A percentile compares a stretch with the other conserved stretches of the same genome.
phyloP scores from a whole-genome alignment of 1,284 basidiomycete genomes.

The Ganoderma resinaceum region DNA sequence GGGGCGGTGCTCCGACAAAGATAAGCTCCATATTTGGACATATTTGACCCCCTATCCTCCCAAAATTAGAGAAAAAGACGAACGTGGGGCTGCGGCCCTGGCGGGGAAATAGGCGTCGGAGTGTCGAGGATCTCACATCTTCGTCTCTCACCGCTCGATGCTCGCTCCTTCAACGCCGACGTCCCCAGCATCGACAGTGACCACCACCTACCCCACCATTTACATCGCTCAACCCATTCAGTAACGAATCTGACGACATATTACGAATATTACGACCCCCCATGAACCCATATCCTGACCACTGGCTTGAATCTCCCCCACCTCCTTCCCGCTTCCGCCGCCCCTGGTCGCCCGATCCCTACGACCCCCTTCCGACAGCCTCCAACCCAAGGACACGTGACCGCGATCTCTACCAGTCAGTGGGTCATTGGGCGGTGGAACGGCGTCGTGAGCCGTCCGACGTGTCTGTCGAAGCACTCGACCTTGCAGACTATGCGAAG shows the following conservation, averaged over 20 bases:
- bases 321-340: constrained; percentile 55
- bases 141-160: constrained; percentile 22
- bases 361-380: constrained; percentile 55
- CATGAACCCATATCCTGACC: constrained; percentile 42
- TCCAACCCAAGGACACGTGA: constrained; percentile 22
- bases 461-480: constrained; percentile 69
- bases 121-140: not conserved
- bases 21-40: constrained; percentile 5
- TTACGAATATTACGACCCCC: constrained; percentile 42
- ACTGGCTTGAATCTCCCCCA: constrained; percentile 59
- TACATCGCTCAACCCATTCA: not conserved
- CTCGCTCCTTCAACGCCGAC: constrained; percentile 22
- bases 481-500: constrained; percentile 70
- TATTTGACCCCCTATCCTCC: not conserved
- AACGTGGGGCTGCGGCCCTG: constrained; percentile 25
- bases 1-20: not conserved
- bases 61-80: constrained; percentile 5
- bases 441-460: constrained; percentile 60
- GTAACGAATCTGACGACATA: constrained; percentile 24
- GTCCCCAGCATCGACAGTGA: constrained; percentile 14
- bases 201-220: not conserved
- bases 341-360: constrained; percentile 72
- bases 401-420: constrained; percentile 13
- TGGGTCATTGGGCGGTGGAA: constrained; percentile 34
- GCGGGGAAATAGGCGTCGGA: not conserved